Percentiles rank a stretch among this genome's conserved stretches.
Conservation (phyloP, 257 asterid species). For the Thymus mandschuricus region DNA sequence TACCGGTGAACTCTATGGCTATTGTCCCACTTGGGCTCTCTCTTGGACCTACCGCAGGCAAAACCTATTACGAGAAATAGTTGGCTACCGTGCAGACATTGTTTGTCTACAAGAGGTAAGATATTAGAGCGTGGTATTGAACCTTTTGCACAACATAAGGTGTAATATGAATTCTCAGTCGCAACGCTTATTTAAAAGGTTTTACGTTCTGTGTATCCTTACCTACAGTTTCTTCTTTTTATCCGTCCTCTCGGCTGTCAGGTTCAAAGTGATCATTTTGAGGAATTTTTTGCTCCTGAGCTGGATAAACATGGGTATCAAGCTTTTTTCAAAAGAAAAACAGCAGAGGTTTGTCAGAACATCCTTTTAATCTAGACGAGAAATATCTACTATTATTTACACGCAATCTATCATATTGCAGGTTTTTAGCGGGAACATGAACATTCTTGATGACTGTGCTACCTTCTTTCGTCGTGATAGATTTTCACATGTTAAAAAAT, state of each 20-base stretch:
- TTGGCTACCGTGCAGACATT: constrained; percentile 90
- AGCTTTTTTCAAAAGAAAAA: constrained; percentile 77
- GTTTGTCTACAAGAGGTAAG: constrained; percentile 97
- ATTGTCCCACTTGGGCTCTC: constrained; percentile 98
- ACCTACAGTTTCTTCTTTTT: not conserved
- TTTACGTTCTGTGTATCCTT: not conserved
- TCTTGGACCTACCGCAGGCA: constrained; percentile 97
- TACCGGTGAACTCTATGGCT: constrained; percentile 69
- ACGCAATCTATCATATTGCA: constrained; percentile 34
- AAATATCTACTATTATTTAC: constrained; percentile 26
- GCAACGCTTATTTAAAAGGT: constrained; percentile 4
- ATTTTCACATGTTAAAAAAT: constrained; percentile 93
- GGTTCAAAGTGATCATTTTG: constrained; percentile 95
- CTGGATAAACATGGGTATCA: constrained; percentile 96
- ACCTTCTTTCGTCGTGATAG: constrained; percentile 98
- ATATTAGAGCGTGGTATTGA: not conserved
- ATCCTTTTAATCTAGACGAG: constrained; percentile 21
- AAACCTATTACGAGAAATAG: constrained; percentile 89
- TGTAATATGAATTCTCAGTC: not conserved
- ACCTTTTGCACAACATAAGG: not conserved
- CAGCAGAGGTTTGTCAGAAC: constrained; percentile 75
- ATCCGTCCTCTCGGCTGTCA: constrained; percentile 37
- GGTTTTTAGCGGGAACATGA: constrained; percentile 67
- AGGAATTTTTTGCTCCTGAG: constrained; percentile 93
- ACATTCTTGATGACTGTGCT: constrained; percentile 85